Base-by-base conservation (phyloP, 257 asterid genomes). In the Haberlea rhodopensis region DNA sequence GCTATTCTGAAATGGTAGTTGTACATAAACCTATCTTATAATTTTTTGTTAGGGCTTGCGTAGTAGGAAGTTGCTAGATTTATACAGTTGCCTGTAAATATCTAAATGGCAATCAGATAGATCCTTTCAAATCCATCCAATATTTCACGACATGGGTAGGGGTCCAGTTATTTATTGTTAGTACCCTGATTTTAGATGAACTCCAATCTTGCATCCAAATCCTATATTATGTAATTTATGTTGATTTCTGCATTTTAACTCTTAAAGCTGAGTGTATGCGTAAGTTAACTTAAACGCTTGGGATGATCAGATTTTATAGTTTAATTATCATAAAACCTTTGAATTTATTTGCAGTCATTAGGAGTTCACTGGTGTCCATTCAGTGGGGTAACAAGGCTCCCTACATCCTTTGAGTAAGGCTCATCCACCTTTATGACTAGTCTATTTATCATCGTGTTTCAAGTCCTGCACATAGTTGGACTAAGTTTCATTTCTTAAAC, bases 1-100 rank as follows among this genome's bases (percentile, higher is more conserved):
- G 83, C 78, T 94, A 82, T 76, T 73, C 96, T 67, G 99, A 87
- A 77, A 87, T 90, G 96, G 99, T 90, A 79, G 67, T 49, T 60
- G 43, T 65, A 52, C 62, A 28, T 59, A 25, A 55, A 65, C 23
- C 60, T 56, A 53, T 43, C 46, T 20, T 19, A 20, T 63, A 51
- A 51, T 48, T 19, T 20, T 52, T 32, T 59, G 18, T 57, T 25
- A 53, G 37, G 27, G 24, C 19, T 59, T 19, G 22, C 57, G 57
- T 65, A 32, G 23, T 16, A 21, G 22, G 40, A 48, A 59, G 31
- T 29, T 58, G 40, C 16, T 20, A 21, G 48, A 22, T 56, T 22
- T 55, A 29, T 0, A 29, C 34, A 29, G 34, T 29, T 29, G 7
- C 34, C 34, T 29, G 34, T 29, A 29, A 32, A 43, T 43, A 43